Base-by-base conservation (phyloP, 176 grass and related monocot genomes). In the Zizania latifolia region DNA sequence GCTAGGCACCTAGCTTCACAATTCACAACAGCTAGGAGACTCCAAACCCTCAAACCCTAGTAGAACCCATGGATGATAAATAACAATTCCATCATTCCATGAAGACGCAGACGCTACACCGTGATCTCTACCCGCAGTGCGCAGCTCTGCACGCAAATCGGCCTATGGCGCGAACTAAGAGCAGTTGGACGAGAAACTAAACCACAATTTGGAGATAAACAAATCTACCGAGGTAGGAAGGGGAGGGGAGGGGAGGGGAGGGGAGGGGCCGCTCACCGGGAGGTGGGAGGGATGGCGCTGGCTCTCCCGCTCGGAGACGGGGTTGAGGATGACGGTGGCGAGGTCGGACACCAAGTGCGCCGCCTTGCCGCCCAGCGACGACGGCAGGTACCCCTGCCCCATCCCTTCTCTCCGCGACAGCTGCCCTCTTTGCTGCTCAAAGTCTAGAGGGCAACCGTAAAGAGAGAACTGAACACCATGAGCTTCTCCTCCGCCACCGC, bases 271-370 rank as follows among this genome's bases (percentile, higher is more conserved):
- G 43, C 85, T 91, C 33, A 91, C 93, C 2, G 80, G 92, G 67
- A 87, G 88, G 66, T 77, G 66, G n/a, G 88, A 79, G 44, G 70
- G 53, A 55, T 80, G 65, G 12, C 21, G 78, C 44, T 71, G 56
- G 71, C 65, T 81, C 78, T 92, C 86, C 45, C 83, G 72, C 72
- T 90, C 93, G 74, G 90, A 93, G 66, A 97, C 85, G 33, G 94
- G 94, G 81, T 97, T 97, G 35, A 98, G 94, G 77, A 97, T 81
- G 48, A 93, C 90, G 66, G 94, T 91, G 83, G 90, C 87, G 51
- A 93, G 82, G 82, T 93, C 91, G 45, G 91, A 89, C 38, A 97
- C 91, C 6, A 98, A 69, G 71, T 98, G 86, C 60, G 84, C 89
- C 37, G 94, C 94, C 88, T 88, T 98, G 62, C 88, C 88, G 65